Evolutionary conservation across 352 stramenopile species (phyloP).

Genomic region (Pythium dissimile): DNA sequence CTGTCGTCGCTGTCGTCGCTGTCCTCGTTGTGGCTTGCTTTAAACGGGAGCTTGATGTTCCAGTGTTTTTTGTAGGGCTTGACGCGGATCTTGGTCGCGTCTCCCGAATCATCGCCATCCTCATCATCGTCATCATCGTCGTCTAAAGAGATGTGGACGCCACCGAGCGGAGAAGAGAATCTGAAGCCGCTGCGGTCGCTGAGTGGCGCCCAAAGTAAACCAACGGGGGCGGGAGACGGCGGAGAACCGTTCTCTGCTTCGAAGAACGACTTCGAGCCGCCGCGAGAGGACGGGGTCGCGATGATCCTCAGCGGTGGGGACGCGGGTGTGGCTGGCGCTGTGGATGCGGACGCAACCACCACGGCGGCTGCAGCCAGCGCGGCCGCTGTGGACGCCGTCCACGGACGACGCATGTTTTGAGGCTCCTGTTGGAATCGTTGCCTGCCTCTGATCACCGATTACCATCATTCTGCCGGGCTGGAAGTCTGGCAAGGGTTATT

Average conservation of each 20-base stretch:
- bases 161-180: too few relatives aligned
- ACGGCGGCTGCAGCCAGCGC: not conserved
- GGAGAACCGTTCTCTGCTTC: not conserved
- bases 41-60: constrained; percentile 8
- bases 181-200: not conserved
- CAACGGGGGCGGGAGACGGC: not conserved
- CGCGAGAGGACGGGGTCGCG: not conserved
- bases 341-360: not conserved
- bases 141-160: not conserved
- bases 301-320: constrained; percentile 4
- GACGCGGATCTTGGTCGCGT: constrained; percentile 1
- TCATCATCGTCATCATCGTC: constrained; percentile 15
- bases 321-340: not conserved
- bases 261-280: constrained; percentile 7
- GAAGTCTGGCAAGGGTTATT: too few relatives aligned
- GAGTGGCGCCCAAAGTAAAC: not conserved
- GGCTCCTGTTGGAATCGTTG: not conserved
- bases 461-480: not conserved
- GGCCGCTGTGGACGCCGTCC: not conserved
- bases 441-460: not conserved
- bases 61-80: constrained; percentile 2
- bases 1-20: not conserved
- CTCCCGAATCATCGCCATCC: constrained; percentile 13
- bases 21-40: too few relatives aligned
- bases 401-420: not conserved